These are phyloP conservation scores for Candida sanyaensis DNA, from an alignment of 1,139 yeast species.

Conservation along the genomic window DNA sequence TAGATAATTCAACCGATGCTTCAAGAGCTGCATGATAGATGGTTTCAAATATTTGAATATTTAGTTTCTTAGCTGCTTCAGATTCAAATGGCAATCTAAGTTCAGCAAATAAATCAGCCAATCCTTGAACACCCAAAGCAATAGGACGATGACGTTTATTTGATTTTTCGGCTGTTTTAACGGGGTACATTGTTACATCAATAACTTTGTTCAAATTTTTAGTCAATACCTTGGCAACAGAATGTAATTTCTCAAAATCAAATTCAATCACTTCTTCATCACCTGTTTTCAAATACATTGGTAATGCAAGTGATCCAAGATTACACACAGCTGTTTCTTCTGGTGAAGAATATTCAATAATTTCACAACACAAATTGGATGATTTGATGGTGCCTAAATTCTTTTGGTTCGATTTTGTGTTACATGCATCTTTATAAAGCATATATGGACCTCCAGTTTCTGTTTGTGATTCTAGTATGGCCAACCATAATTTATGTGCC, in stretches of 20 bases:
- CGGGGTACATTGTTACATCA: slow-evolving; percentile 80
- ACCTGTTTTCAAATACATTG: slow-evolving; percentile 35
- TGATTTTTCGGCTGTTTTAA: slow-evolving; percentile 65
- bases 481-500: slow-evolving; percentile 57
- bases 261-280: slow-evolving; percentile 50
- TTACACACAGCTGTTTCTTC: slow-evolving; percentile 62
- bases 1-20: slow-evolving; percentile 75
- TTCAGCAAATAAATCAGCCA: slow-evolving; percentile 81
- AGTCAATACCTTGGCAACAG: slow-evolving; percentile 71
- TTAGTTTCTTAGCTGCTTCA: slow-evolving; percentile 65
- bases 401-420: slow-evolving; percentile 53
- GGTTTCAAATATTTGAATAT: slow-evolving; percentile 84
- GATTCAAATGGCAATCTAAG: slow-evolving; percentile 82
- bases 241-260: slow-evolving; percentile 71
- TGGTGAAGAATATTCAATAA: slow-evolving; percentile 55
- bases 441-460: slow-evolving; percentile 64
- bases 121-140: slow-evolving; percentile 88
- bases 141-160: slow-evolving; percentile 82
- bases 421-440: slow-evolving; percentile 60
- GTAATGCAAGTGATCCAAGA: slow-evolving; percentile 55
- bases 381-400: slow-evolving; percentile 58
- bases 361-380: slow-evolving; percentile 60
- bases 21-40: slow-evolving; percentile 86
- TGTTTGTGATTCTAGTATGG: slow-evolving; percentile 56
- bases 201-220: slow-evolving; percentile 75